Evolutionary conservation across 768 basidiomycete genomes (phyloP).

Genomic region (Coprinopsis marcescibilis): DNA sequence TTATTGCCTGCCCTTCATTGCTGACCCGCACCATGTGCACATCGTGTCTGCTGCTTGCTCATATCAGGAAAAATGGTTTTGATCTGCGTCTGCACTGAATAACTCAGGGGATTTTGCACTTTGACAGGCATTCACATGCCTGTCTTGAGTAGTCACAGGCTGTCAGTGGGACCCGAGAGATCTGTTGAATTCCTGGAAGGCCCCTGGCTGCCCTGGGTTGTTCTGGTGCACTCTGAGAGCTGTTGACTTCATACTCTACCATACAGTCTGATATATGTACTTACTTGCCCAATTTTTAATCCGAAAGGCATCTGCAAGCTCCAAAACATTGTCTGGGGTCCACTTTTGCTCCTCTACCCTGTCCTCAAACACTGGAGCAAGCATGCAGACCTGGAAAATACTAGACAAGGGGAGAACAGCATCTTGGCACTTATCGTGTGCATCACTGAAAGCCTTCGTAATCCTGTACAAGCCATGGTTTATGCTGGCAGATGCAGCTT

Average conservation of each 20-base stretch:
- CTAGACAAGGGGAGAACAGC: conserved; percentile 24
- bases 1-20: conserved; percentile 89
- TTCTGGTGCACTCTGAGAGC: too few species aligned
- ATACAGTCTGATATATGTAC: conserved; percentile 23
- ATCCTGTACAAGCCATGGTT: conserved; percentile 7
- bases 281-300: conserved; percentile 23
- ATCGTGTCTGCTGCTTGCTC: conserved; percentile 51
- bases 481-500: background rate
- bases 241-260: too few species aligned
- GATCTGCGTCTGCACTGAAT: too few species aligned
- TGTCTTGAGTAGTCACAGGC: too few species aligned
- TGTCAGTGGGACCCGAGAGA: too few species aligned
- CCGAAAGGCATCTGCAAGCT: conserved; percentile 15
- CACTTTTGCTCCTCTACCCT: conserved; percentile 5
- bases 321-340: conserved; percentile 17
- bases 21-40: conserved; percentile 91
- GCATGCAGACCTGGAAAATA: conserved; percentile 28
- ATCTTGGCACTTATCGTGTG: conserved; percentile 8
- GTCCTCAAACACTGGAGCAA: conserved; percentile 21
- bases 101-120: too few species aligned
- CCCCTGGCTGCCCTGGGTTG: too few species aligned
- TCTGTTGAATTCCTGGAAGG: too few species aligned
- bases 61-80: too few species aligned
- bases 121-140: too few species aligned
- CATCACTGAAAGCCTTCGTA: background rate